Base-by-base conservation (phyloP, 2,329 filamentous ascomycete genomes). In the Phyllosticta paracitricarpa region DNA sequence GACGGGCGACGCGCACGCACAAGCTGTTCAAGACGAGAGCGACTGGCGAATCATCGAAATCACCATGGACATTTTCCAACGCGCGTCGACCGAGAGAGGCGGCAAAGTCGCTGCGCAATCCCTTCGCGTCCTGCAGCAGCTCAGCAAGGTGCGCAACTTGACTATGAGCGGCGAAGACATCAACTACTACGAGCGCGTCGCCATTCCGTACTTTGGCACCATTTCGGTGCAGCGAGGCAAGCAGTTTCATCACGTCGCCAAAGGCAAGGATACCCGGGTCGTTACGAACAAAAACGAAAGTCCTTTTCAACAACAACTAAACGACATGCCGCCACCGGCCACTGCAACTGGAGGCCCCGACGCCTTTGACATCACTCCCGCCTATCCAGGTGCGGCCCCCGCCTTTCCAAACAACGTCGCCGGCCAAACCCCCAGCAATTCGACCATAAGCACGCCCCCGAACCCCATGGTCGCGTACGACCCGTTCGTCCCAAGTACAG, bases 201-300 rank as follows among this genome's bases (percentile, higher is more conserved):
- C 74, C 1, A 76, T 76, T 35, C 74, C 74, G 0, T 76, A 75
- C 65, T 76, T 76, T 53, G 74, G 74, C 33, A 75, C 74, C n/a
- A 73, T 76, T 12, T 70, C 71, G 1, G 70, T 76, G 54, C 67
- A 68, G 24, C 64, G 68, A 22, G 73, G 72, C 17, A 69, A 69
- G 8, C 63, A 61, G 24, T 61, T 61, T 48, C 52, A 59, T 12
- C 56, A 66, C 25, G 17, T 30, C 4, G 25, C 51, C 19, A 51
- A 24, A 25, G 59, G 25, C 35, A 51, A 54, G 35, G 24, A n/a
- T 26, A 61, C 19, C 14, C 8, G 8, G 5, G 26, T 24, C 2
- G 28, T 22, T 10, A 33, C 30, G 9, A 10, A 24, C 33, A 33
- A 6, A 14, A 51, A 33, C 2, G 56, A 52, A 57, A 56, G n/a